phyloP scores from a whole-genome alignment of 2,329 filamentous ascomycete genomes.

The Stemphylium beticola region DNA sequence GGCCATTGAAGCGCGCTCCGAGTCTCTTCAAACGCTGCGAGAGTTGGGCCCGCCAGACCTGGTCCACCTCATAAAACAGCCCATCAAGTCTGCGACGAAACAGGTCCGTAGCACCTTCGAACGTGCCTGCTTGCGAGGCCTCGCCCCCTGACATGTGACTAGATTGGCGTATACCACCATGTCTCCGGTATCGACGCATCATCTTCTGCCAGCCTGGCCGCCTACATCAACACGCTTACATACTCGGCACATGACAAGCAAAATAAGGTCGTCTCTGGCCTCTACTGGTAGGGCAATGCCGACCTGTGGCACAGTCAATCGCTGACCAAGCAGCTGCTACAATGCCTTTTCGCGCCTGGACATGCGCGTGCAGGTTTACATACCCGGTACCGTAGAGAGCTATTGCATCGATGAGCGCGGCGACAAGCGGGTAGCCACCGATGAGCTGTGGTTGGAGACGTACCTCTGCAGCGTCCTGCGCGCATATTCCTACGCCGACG shows the following conservation, averaged over 20 bases:
- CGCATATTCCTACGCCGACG: constrained; percentile 95
- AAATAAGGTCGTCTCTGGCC: constrained; percentile 88
- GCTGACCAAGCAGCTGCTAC: constrained; percentile 72
- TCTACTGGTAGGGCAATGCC: constrained; percentile 76
- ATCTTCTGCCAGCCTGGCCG: constrained; percentile 93
- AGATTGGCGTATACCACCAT: constrained; percentile 97
- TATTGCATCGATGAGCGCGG: constrained; percentile 97
- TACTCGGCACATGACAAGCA: constrained; percentile 84
- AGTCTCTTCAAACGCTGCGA: constrained; percentile 81
- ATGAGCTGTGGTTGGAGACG: constrained; percentile 95
- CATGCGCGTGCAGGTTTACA: constrained; percentile 98
- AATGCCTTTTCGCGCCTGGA: constrained; percentile 98
- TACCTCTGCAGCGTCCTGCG: constrained; percentile 94
- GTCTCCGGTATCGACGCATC: constrained; percentile 97
- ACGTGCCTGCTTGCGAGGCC: constrained; percentile 5
- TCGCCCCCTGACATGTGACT: constrained; percentile 15
- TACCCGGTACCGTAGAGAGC: constrained; percentile 93
- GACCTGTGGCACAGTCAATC: background rate
- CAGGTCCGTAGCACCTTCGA: constrained; percentile 54
- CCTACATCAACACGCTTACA: constrained; percentile 97
- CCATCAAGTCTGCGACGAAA: constrained; percentile 63
- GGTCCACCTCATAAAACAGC: constrained; percentile 88
- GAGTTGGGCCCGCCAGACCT: constrained; percentile 96
- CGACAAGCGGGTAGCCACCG: constrained; percentile 90
- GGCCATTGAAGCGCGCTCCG: constrained; percentile 89